Percentiles rank a stretch among this genome's conserved stretches.
These are phyloP conservation scores for Thielaviopsis populi DNA, from an alignment of 2,329 filamentous ascomycete genomes.

Conservation along the genomic window DNA sequence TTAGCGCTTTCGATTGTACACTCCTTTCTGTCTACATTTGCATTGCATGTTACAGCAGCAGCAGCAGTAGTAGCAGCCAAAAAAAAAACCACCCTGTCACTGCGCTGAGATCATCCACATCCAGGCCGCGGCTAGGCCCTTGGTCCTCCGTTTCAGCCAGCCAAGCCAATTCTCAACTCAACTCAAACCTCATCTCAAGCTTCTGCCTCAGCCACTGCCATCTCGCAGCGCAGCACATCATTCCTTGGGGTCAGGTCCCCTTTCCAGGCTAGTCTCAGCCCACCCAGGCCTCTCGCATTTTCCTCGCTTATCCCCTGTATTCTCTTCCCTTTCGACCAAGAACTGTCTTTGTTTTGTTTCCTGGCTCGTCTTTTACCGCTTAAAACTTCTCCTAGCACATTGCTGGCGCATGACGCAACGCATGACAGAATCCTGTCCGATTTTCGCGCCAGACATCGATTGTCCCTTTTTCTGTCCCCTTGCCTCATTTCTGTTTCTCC, in stretches of 20 bases:
- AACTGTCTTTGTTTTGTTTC: not conserved
- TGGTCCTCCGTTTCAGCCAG: not conserved
- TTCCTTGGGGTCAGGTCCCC: not conserved
- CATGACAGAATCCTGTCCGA: constrained; percentile 16
- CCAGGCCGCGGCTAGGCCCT: not conserved
- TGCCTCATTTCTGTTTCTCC: not conserved
- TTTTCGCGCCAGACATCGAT: constrained; percentile 15
- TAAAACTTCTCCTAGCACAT: not conserved
- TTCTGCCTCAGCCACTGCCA: not conserved
- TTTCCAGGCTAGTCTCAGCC: not conserved
- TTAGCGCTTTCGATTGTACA: not conserved
- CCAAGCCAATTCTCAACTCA: not conserved
- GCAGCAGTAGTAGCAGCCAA: too few relatives aligned
- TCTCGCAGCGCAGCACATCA: not conserved
- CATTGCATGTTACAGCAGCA: not conserved
- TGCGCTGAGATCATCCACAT: not conserved
- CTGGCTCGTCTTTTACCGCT: not conserved
- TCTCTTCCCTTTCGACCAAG: not conserved
- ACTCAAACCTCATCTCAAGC: not conserved
- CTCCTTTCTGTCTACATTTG: not conserved
- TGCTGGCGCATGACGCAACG: constrained; percentile 12
- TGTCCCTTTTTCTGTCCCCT: constrained; percentile 5
- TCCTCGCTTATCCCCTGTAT: constrained; percentile 3
- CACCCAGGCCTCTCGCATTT: constrained; percentile 29
- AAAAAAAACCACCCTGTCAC: not conserved